Evolutionary conservation across 768 basidiomycete genomes (phyloP), one percentile per base, ranked within the genome.

Genomic region (Daedalea quercina): DNA sequence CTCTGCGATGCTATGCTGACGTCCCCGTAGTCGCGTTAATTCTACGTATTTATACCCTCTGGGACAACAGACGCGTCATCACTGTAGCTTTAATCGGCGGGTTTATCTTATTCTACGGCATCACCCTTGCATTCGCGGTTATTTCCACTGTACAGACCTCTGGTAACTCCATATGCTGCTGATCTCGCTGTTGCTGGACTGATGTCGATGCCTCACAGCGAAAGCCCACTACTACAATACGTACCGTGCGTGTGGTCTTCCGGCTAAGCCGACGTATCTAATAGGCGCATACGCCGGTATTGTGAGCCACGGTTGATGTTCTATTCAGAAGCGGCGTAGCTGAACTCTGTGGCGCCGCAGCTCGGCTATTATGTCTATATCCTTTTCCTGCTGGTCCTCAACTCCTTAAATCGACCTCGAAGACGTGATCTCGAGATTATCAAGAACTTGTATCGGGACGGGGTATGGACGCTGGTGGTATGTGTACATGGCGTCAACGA

Each of bases 21-120:
- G 19, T n/a, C 8, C 35, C 33, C 34, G 3, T 34, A 49, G 48
- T 49, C 19, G 35, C 19, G 34, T 33, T 49, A 6, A 8, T 49
- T 22, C 48, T 49, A 3, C 48, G 48, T 40, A 33, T 40, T 15
- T 37, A 35, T 49, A 12, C 2, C 3, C 19, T 49, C 33, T 49
- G 35, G 33, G 48, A 49, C 48, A 49, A 49, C 48, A 35, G 24
- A 20, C 31, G 35, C n/a, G n/a, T 33, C 19, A 40, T 49, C 35
- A 37, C 33, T 15, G n/a, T 35, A 22, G 48, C 48, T 37, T 34
- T 49, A 24, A 19, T 37, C 3, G 20, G 20, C 13, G 48, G 48
- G 9, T 49, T 49, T 26, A 20, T 40, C 9, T 20, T 40, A 11
- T 35, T 31, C 34, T 33, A 35, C 22, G 20, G 48, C 19, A 49